Evolutionary conservation across 352 stramenopile species (phyloP), one percentile per base, ranked within the genome.

Genomic region (Elongisporangium prolatum): DNA sequence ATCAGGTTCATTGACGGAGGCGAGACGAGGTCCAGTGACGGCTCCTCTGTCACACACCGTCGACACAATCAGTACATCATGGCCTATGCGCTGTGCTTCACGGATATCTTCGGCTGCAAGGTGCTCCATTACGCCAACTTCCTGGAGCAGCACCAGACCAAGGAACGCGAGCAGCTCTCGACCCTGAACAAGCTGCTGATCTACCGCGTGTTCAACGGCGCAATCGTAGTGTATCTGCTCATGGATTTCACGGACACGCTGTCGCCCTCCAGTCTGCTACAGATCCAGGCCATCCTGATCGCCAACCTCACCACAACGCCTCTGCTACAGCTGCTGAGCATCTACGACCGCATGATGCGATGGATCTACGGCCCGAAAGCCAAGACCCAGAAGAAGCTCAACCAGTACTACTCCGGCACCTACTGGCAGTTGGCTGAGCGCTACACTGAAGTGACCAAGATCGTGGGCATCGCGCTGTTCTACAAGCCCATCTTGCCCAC

Each of bases 141-240:
- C 40, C 65, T 85, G 3, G 74, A 86, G 51, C 68, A 86, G 48
- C 74, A 86, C 48, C 74, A 87, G 57, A 88, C 75, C 21, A 84
- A 87, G 54, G 72, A 87, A 37, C 74, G 77, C 48, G 74, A 86
- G 59, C 83, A 93, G 58, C 56, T 89, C 20, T 91, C 80, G 28
- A 80, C 79, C 53, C 71, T 93, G n/a, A 88, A 91, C 63, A 93
- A 93, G 56, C 68, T 93, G 25, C 60, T 93, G 44, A 60, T 91
- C 48, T 88, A 86, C 37, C 83, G 83, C 21, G 63, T 60, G 2
- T 89, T 89, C 69, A 93, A 91, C 59, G 80, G 77, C 37, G 83
- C 80, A 2, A 68, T 93, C 20, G 84, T 93, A 24, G 74, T 91
- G 9, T 90, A 89, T 49, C 58, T 91, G 53, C 77, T 91, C 50